phyloP scores from a whole-genome alignment of 208 protist genomes.

The Trypanosoma mega region DNA sequence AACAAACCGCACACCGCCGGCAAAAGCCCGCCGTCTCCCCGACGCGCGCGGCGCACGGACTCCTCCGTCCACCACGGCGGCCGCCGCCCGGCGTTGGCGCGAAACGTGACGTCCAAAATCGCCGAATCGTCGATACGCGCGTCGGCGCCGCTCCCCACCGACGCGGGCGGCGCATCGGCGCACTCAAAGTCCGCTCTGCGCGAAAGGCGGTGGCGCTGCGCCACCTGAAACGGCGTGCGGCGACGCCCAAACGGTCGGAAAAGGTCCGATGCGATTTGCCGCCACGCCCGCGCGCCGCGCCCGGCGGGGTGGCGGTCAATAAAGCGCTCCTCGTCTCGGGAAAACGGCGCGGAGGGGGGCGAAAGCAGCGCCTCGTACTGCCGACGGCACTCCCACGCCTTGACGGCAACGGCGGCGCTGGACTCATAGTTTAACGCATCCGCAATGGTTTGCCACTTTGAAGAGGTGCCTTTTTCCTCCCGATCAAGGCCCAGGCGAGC shows the following conservation, averaged over 20 bases:
- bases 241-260: slow-evolving; percentile 13
- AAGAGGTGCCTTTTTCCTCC: background rate
- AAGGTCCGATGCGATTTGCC: slow-evolving; percentile 23
- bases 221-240: slow-evolving; percentile 42
- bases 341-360: slow-evolving; percentile 19
- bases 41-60: slow-evolving; percentile 4
- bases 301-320: slow-evolving; percentile 22
- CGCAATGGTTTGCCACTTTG: slow-evolving; percentile 20
- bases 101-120: background rate
- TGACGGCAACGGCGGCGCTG: slow-evolving; percentile 2
- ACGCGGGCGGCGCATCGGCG: background rate
- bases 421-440: slow-evolving; percentile 31
- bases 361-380: slow-evolving; percentile 23
- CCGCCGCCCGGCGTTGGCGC: slow-evolving; percentile 3
- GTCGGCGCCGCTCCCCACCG: too few species aligned
- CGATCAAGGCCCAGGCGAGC: slow-evolving; percentile 14
- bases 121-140: too few species aligned
- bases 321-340: slow-evolving; percentile 23
- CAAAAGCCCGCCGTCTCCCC: background rate
- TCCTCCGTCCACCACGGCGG: slow-evolving; percentile 25
- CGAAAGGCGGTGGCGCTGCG: slow-evolving; percentile 35
- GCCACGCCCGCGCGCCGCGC: slow-evolving; percentile 29
- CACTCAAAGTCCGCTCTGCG: slow-evolving; percentile 24
- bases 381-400: slow-evolving; percentile 30
- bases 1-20: slow-evolving; percentile 15